These are phyloP conservation scores for Mimosa pudica DNA, from an alignment of 306 rosid genomes.

Conservation along the genomic window DNA sequence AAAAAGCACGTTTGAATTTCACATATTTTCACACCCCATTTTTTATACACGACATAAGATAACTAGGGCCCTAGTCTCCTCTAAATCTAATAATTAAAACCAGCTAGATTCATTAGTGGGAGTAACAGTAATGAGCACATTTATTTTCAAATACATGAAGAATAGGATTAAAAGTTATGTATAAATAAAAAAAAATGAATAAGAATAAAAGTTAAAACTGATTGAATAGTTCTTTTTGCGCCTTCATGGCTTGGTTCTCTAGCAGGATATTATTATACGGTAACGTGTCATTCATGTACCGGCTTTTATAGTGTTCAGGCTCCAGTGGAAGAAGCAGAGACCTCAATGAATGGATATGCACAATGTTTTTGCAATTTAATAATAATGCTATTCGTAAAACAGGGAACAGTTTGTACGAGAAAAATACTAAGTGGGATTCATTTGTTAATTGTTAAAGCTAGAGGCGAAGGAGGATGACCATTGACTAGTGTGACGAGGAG, in stretches of 20 bases:
- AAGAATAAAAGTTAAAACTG: background rate
- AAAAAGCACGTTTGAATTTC: too few relatives aligned
- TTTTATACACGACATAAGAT: too few relatives aligned
- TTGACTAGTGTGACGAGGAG: background rate
- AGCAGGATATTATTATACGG: background rate
- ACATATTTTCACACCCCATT: too few relatives aligned
- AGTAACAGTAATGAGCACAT: too few relatives aligned
- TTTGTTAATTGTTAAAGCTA: slow-evolving; percentile 1
- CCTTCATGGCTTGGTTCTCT: too few relatives aligned
- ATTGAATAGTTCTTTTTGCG: too few relatives aligned
- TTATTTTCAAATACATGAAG: too few relatives aligned
- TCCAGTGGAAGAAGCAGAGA: background rate
- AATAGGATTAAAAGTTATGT: too few relatives aligned
- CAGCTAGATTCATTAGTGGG: too few relatives aligned
- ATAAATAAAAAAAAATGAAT: too few relatives aligned
- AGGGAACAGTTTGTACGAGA: background rate
- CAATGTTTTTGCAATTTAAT: background rate
- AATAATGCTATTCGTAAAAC: background rate
- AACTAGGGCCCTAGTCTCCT: background rate
- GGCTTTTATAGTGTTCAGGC: background rate
- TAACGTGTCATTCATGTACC: background rate
- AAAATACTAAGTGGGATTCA: background rate
- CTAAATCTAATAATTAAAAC: too few relatives aligned
- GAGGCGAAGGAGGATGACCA: background rate
- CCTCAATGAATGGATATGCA: background rate